Evolutionary conservation across 2,329 filamentous ascomycete species (phyloP), one percentile per base, ranked within the genome.

Genomic region (Penicillium glabrum): DNA sequence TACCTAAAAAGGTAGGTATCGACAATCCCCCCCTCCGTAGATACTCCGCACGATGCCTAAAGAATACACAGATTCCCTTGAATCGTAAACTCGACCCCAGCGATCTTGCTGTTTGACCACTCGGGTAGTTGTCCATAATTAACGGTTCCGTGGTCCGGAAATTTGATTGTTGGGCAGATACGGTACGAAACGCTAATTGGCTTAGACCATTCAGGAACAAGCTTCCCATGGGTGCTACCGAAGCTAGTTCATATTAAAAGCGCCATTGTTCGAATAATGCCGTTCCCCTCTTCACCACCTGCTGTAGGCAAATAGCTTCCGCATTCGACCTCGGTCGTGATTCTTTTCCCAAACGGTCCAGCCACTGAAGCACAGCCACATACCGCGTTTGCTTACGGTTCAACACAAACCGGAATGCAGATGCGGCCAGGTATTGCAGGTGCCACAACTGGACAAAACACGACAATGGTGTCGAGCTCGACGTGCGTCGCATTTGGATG

Each of bases 331-430:
- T 57, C 19, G 72, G 71, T 56, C 67, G 69, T 39, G 82, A 69
- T 50, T 72, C 77, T 35, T 66, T 66, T 16, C 77, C 74, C 64
- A 85, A 78, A 14, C 59, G 69, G 7, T 81, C 79, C 58, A 96
- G 74, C 91, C 91, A 96, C 31, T 70, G 72, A 56, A 97, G 73
- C 14, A 93, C 81, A 29, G 75, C 75, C 5, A 68, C 68, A 72
- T 91, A 90, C 53, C 80, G 83, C 33, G 88, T 87, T 79, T 96
- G 92, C 71, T 89, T 91, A 64, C 80, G 82, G 47, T 74, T 71
- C 65, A 97, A 79, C 27, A 95, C 86, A 51, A 80, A 77, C 46
- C 79, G 72, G 67, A 96, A 96, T 5, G 91, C 91, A 27, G 80
- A 79, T 51, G 86, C 85, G 0, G 86, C 88, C 57, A 93, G 77